Conservation (phyloP, 352 stramenopile genomes). For the Phytophthora sp. region DNA sequence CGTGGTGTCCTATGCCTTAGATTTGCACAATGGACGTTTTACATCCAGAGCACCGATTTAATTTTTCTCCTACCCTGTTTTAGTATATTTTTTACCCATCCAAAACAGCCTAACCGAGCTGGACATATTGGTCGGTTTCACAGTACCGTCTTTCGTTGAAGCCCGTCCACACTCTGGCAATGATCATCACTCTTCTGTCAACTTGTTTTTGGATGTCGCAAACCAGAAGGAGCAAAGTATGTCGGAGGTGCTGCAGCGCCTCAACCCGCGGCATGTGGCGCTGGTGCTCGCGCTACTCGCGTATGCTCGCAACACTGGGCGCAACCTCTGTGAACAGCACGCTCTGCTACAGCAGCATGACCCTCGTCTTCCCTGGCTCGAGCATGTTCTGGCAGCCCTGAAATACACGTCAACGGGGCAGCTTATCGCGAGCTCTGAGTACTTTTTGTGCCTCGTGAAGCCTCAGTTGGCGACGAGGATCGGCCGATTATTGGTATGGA, state of each 20-base stretch:
- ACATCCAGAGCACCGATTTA: too few relatives aligned
- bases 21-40: too few relatives aligned
- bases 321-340: slow-evolving; percentile 33
- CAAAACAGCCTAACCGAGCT: too few relatives aligned
- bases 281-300: slow-evolving; percentile 24
- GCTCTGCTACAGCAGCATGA: slow-evolving; percentile 30
- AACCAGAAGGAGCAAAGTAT: slow-evolving; percentile 26
- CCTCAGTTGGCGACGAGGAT: slow-evolving; percentile 53
- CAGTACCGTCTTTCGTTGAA: too few relatives aligned
- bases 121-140: too few relatives aligned
- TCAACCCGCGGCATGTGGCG: slow-evolving; percentile 17
- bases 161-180: too few relatives aligned
- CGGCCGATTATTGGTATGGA: slow-evolving; percentile 53
- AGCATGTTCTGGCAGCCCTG: slow-evolving; percentile 29
- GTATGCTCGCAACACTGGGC: slow-evolving; percentile 30
- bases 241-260: slow-evolving; percentile 4
- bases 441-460: slow-evolving; percentile 64
- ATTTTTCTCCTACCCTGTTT: too few relatives aligned
- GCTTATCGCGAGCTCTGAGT: slow-evolving; percentile 60
- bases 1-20: too few relatives aligned
- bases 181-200: slow-evolving; percentile 15
- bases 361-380: slow-evolving; percentile 19
- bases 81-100: too few relatives aligned
- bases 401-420: slow-evolving; percentile 60
- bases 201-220: slow-evolving; percentile 12